Base-by-base conservation (phyloP, 2,329 filamentous ascomycete species). In the Cucurbitaria berberidis region DNA sequence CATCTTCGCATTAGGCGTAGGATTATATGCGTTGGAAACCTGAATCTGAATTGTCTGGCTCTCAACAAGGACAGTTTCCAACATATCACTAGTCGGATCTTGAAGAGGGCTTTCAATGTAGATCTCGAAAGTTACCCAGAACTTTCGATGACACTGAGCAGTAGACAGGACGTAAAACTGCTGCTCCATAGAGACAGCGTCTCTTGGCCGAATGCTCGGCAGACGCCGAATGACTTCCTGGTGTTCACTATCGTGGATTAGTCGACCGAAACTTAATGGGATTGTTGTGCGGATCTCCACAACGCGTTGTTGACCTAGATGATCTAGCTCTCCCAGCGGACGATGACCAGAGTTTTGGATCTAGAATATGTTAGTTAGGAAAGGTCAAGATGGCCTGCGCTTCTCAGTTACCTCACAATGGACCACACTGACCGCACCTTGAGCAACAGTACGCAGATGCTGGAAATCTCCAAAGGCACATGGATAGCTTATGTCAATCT, bases 371-470 rank as follows among this genome's bases (percentile, higher is more conserved):
- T 36, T 11, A 19, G 19, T 7, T 26, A 40, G n/a, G n/a, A n/a
- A n/a, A n/a, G n/a, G n/a, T n/a, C n/a, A n/a, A n/a, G n/a, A n/a
- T n/a, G n/a, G n/a, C n/a, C n/a, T n/a, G n/a, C n/a, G n/a, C n/a
- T n/a, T n/a, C n/a, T n/a, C n/a, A n/a, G n/a, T n/a, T 38, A 48
- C 51, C 44, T 54, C 24, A 27, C 34, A 54, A 9, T 44, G 21
- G 13, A 54, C 35, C 26, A 18, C 49, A 19, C 51, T 48, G 1
- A 40, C 22, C 9, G 45, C 45, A 3, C 45, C 45, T 48, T 54
- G 51, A 8, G 51, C 51, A 27, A 54, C 34, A 10, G 45, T 45
- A 19, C 30, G 34, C 27, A 54, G 40, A 45, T 41, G 16, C 4
- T 48, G 19, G 26, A 54, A 49, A 24, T 35, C 27, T 3, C 45